Percentiles rank a stretch among this genome's conserved stretches.
Conservation (phyloP, 2,329 filamentous ascomycete species). For the Ciborinia camelliae region DNA sequence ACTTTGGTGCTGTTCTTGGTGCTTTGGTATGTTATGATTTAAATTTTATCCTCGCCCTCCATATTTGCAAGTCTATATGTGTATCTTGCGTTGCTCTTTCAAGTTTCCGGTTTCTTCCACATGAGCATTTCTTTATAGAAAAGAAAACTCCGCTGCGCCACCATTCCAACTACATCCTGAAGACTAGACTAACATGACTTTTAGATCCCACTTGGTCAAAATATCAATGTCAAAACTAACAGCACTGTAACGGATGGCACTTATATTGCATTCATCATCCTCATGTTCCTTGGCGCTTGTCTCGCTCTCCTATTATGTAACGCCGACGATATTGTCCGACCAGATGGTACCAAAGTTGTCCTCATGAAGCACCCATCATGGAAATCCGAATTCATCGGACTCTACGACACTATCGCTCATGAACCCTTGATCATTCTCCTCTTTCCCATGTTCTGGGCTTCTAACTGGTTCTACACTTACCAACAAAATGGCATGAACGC, state of each 20-base stretch:
- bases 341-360: constrained; percentile 76
- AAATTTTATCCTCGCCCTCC: neutral
- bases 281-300: constrained; percentile 69
- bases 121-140: neutral
- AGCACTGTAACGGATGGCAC: constrained; percentile 67
- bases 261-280: constrained; percentile 84
- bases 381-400: constrained; percentile 72
- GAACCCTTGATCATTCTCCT: constrained; percentile 72
- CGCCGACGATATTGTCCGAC: constrained; percentile 67
- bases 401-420: constrained; percentile 66
- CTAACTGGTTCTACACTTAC: constrained; percentile 78
- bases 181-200: constrained; percentile 8
- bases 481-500: constrained; percentile 73
- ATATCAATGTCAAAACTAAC: constrained; percentile 55
- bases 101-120: neutral
- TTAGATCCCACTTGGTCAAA: constrained; percentile 69
- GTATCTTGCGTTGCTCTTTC: neutral
- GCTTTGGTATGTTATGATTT: constrained; percentile 48
- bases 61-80: neutral
- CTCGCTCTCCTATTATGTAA: constrained; percentile 69
- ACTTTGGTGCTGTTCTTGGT: constrained; percentile 84
- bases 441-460: constrained; percentile 79
- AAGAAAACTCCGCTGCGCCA: no score
- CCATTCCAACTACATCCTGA: neutral
- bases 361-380: constrained; percentile 89